Percentiles rank a stretch among this genome's conserved stretches.
Conservation (phyloP, 2,329 filamentous ascomycete genomes). For the Botryosphaeria dothidea region DNA sequence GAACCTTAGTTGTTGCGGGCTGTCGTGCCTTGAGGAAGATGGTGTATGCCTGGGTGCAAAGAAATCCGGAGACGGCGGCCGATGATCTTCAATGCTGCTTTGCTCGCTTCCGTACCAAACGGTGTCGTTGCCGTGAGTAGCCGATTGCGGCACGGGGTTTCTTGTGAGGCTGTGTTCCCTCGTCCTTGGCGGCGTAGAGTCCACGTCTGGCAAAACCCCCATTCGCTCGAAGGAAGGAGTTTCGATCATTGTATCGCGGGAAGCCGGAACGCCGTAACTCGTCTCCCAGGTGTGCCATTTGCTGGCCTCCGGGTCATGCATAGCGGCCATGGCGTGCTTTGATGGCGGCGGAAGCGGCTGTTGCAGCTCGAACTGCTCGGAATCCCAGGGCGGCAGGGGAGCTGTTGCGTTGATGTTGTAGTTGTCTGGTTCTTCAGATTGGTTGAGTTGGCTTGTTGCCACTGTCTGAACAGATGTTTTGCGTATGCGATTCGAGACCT, state of each 20-base stretch:
- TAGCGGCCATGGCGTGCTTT: not conserved
- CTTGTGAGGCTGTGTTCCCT: not conserved
- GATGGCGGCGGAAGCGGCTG: constrained; percentile 11
- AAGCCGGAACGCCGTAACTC: not conserved
- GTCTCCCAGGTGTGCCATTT: constrained; percentile 16
- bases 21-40: constrained; percentile 9
- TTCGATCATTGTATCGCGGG: not conserved
- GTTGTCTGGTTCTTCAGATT: not conserved
- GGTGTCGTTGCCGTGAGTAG: not conserved
- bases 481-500: constrained; percentile 6
- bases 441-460: not conserved
- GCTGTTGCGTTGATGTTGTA: constrained; percentile 11
- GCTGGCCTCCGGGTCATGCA: constrained; percentile 15
- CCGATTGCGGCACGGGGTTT: not conserved
- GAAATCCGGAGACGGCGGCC: not conserved
- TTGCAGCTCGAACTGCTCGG: not conserved
- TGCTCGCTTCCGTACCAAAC: not conserved
- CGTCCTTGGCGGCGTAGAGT: not conserved
- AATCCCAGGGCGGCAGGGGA: not conserved
- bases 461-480: not conserved
- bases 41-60: not conserved
- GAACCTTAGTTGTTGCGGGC: constrained; percentile 1
- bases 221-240: not conserved
- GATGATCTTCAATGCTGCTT: not conserved
- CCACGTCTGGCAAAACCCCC: not conserved